These are phyloP conservation scores for Saitoella complicata DNA, from an alignment of 805 yeast genomes.

Conservation along the genomic window DNA sequence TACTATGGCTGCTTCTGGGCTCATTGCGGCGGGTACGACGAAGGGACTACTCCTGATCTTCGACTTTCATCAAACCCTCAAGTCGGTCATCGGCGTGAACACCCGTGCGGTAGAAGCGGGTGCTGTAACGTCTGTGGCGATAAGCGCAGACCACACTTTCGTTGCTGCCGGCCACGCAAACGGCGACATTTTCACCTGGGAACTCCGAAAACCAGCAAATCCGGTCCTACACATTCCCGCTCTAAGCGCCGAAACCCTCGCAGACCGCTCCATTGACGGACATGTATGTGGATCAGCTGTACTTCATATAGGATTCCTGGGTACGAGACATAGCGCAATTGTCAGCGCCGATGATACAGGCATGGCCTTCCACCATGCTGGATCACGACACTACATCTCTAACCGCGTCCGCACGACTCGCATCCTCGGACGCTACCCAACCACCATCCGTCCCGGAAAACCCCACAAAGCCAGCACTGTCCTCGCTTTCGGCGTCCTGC, in stretches of 20 bases:
- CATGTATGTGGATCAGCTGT: slow-evolving; percentile 28
- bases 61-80: slow-evolving; percentile 47
- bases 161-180: slow-evolving; percentile 50
- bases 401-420: slow-evolving; percentile 31
- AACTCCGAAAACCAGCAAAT: slow-evolving; percentile 24
- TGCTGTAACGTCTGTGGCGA: slow-evolving; percentile 35
- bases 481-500: slow-evolving; percentile 34
- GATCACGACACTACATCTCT: slow-evolving; percentile 40
- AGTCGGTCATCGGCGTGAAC: slow-evolving; percentile 26
- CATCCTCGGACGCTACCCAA: slow-evolving; percentile 34
- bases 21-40: slow-evolving; percentile 52
- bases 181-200: slow-evolving; percentile 62
- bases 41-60: slow-evolving; percentile 52
- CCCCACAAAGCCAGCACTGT: slow-evolving; percentile 21
- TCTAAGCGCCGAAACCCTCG: slow-evolving; percentile 6
- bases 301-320: slow-evolving; percentile 31
- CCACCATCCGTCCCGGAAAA: slow-evolving; percentile 14
- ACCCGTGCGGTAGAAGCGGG: slow-evolving; percentile 25
- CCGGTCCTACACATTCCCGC: slow-evolving; percentile 22
- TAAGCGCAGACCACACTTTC: slow-evolving; percentile 54
- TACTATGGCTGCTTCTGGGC: slow-evolving; percentile 27
- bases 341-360: slow-evolving; percentile 43
- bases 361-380: slow-evolving; percentile 46
- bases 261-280: slow-evolving; percentile 17
- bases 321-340: slow-evolving; percentile 38